Evolutionary conservation across 2,329 filamentous ascomycete species (phyloP).

Genomic region (Amylocarpus encephaloides): DNA sequence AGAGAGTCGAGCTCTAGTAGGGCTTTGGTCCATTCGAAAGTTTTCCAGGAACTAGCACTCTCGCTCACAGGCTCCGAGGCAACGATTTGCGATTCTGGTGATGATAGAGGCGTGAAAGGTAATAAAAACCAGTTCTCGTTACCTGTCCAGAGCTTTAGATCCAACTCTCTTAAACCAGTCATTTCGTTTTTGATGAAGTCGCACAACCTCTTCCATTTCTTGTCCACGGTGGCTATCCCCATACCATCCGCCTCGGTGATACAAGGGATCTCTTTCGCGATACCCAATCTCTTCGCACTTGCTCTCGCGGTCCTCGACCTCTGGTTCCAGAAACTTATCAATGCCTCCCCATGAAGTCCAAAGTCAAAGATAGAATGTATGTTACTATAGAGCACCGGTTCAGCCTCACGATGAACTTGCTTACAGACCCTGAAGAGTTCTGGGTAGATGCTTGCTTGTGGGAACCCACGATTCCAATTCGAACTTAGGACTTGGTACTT

Average conservation of each 20-base stretch:
- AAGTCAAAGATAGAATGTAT: slow-evolving; percentile 21
- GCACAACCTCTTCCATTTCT: slow-evolving; percentile 19
- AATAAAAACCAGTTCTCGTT: not conserved
- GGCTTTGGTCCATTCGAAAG: slow-evolving; percentile 21
- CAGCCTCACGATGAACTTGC: slow-evolving; percentile 21
- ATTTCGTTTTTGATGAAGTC: slow-evolving; percentile 11
- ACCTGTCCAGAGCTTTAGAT: slow-evolving; percentile 24
- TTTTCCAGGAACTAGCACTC: slow-evolving; percentile 8
- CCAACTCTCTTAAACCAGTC: slow-evolving; percentile 12
- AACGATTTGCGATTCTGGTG: not conserved
- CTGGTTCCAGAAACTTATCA: slow-evolving; percentile 20
- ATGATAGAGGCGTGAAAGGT: not conserved
- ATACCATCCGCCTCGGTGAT: not conserved
- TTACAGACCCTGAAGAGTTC: slow-evolving; percentile 16
- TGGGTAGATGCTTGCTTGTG: slow-evolving; percentile 11
- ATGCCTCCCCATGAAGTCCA: slow-evolving; percentile 19
- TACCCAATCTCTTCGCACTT: slow-evolving; percentile 14
- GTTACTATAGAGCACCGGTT: slow-evolving; percentile 21
- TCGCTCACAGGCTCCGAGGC: not conserved
- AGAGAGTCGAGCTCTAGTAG: slow-evolving; percentile 15
- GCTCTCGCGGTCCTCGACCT: slow-evolving; percentile 15
- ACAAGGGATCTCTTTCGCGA: slow-evolving; percentile 20
- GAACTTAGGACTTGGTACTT: slow-evolving; percentile 25
- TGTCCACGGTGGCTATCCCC: slow-evolving; percentile 2
- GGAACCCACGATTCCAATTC: slow-evolving; percentile 18